Evolutionary conservation across 2,329 filamentous ascomycete genomes (phyloP).

Genomic region (Cryphonectria naterciae): DNA sequence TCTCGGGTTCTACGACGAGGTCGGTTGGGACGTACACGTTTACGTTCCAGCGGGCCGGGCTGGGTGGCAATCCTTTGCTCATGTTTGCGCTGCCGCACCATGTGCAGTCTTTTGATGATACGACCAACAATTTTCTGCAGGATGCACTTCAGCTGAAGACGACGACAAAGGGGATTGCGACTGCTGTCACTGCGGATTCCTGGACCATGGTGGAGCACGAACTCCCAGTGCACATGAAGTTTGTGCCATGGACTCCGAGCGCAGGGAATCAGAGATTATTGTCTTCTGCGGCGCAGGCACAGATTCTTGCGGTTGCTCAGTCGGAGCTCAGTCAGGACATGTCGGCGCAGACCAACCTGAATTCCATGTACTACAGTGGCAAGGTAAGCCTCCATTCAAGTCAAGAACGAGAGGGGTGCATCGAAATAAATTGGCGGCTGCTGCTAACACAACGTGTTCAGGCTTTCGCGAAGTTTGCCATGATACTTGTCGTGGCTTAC

Average conservation of each 20-base stretch:
- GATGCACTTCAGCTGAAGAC: slow-evolving; percentile 69
- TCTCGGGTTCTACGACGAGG: slow-evolving; percentile 66
- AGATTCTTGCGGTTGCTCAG: slow-evolving; percentile 66
- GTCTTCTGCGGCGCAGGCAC: slow-evolving; percentile 57
- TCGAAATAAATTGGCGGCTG: slow-evolving; percentile 1
- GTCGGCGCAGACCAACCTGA: slow-evolving; percentile 69
- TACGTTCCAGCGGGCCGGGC: slow-evolving; percentile 72
- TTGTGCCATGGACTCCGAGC: slow-evolving; percentile 74
- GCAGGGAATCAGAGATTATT: slow-evolving; percentile 52
- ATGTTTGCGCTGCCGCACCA: slow-evolving; percentile 94
- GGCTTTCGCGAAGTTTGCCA: slow-evolving; percentile 77
- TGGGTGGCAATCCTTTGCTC: slow-evolving; percentile 62
- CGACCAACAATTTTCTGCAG: slow-evolving; percentile 53
- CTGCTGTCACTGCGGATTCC: slow-evolving; percentile 69
- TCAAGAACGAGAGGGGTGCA: no score
- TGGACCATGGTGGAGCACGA: slow-evolving; percentile 79
- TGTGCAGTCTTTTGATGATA: slow-evolving; percentile 69
- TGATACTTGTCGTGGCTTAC: slow-evolving; percentile 66
- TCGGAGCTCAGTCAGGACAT: slow-evolving; percentile 80
- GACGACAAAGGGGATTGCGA: slow-evolving; percentile 82
- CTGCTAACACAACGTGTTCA: slow-evolving; percentile 35
- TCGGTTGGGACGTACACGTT: slow-evolving; percentile 73
- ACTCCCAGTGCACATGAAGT: slow-evolving; percentile 76
- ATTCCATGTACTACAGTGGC: slow-evolving; percentile 93
- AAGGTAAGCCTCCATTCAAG: slow-evolving; percentile 57